Percentiles rank a stretch among this genome's conserved stretches.
Conservation (phyloP, 176 grass and related monocot species). For the Triticum turgidum region DNA sequence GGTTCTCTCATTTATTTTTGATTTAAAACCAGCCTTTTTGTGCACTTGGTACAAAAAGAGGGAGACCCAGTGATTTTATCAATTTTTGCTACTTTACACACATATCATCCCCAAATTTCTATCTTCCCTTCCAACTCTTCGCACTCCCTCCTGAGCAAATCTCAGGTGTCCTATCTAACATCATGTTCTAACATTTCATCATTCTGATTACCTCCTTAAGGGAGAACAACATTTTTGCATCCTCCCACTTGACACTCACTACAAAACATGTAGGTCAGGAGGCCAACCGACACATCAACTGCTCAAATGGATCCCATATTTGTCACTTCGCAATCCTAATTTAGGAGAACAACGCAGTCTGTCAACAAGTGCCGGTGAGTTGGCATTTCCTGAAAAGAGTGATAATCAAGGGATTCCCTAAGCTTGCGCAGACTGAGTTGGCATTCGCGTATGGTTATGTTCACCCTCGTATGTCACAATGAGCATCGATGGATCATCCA, state of each 20-base stretch:
- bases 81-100: constrained; percentile 26
- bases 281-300: constrained; percentile 27
- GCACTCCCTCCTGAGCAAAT: constrained; percentile 16
- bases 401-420: constrained; percentile 16
- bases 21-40: constrained; percentile 11
- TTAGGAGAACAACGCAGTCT: constrained; percentile 8
- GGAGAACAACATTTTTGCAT: constrained; percentile 7
- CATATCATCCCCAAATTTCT: background rate
- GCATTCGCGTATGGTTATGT: constrained; percentile 64
- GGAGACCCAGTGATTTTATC: background rate
- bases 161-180: constrained; percentile 14
- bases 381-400: background rate
- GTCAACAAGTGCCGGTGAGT: background rate
- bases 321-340: constrained; percentile 10
- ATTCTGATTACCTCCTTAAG: constrained; percentile 17
- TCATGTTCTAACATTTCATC: constrained; percentile 24
- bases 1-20: constrained; percentile 5
- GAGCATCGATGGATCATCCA: constrained; percentile 81
- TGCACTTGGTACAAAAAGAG: constrained; percentile 8
- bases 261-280: constrained; percentile 28
- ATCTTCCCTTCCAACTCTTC: constrained; percentile 31
- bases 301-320: constrained; percentile 7
- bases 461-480: constrained; percentile 87
- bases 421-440: constrained; percentile 45
- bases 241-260: constrained; percentile 9